A percentile compares a stretch with the other conserved stretches of the same genome.
These are phyloP conservation scores for Solanum bulbocastanum DNA, from an alignment of 257 asterid genomes.

Conservation along the genomic window DNA sequence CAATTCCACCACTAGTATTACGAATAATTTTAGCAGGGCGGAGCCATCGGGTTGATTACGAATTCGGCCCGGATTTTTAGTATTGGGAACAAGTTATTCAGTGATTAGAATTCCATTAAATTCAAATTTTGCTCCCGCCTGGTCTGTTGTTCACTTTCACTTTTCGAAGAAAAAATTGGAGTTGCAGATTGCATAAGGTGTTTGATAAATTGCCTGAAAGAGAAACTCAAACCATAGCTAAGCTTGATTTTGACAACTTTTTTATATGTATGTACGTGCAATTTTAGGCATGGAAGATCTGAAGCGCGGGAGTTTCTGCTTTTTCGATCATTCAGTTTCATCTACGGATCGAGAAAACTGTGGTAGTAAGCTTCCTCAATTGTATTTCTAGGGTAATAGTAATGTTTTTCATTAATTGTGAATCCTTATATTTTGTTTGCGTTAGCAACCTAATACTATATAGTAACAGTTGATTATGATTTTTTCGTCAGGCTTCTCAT, in stretches of 20 bases:
- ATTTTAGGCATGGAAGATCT: neutral
- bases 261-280: neutral
- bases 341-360: neutral
- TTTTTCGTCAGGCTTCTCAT: neutral
- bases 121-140: neutral
- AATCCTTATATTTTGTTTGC: neutral
- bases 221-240: neutral
- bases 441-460: neutral
- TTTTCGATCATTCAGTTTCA: neutral
- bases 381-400: neutral
- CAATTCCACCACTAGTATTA: fast-evolving
- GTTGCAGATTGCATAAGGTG: neutral
- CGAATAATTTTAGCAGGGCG: neutral
- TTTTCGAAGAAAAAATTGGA: neutral
- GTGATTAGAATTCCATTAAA: too few relatives aligned
- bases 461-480: neutral
- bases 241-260: neutral
- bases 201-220: neutral
- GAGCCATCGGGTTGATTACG: neutral
- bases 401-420: neutral
- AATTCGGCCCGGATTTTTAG: too few relatives aligned
- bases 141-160: neutral
- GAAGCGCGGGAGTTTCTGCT: neutral
- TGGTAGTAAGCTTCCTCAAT: neutral
- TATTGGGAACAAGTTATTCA: too few relatives aligned